Percentiles rank a stretch among this genome's conserved stretches.
Evolutionary conservation across 75 land plant species (phyloP).

Genomic region (Selaginella tamariscina): DNA sequence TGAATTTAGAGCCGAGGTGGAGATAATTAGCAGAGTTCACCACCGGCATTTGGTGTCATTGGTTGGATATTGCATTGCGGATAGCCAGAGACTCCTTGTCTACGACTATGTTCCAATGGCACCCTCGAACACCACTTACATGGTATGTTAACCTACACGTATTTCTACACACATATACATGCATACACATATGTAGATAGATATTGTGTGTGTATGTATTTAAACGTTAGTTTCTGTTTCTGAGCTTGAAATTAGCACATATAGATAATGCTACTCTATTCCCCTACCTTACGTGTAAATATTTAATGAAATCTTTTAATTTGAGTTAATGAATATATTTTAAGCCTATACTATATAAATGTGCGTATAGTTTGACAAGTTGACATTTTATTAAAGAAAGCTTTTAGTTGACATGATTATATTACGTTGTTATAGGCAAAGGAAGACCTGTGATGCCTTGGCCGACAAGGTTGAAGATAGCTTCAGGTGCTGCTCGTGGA

Average conservation of each 20-base stretch:
- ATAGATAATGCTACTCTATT: no score
- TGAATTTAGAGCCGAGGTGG: conserved; percentile 80
- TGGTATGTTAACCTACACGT: conserved; percentile 27
- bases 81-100: conserved; percentile 53
- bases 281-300: no score
- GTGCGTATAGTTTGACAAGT: no score
- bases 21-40: conserved; percentile 70
- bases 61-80: conserved; percentile 70
- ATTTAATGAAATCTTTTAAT: no score
- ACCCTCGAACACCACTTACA: conserved; percentile 67
- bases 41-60: conserved; percentile 87
- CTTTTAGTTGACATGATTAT: no score
- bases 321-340: no score
- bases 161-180: no score
- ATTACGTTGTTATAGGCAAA: conserved; percentile 22
- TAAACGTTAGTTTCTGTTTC: not conserved
- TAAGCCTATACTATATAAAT: no score
- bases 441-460: conserved; percentile 48
- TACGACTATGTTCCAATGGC: conserved; percentile 75
- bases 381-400: no score
- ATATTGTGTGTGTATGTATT: not conserved
- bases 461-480: conserved; percentile 50
- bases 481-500: conserved; percentile 61
- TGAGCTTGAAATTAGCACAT: no score
- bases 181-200: no score